phyloP scores from a whole-genome alignment of 208 protist species.

The Acanthamoeba comandoni region DNA sequence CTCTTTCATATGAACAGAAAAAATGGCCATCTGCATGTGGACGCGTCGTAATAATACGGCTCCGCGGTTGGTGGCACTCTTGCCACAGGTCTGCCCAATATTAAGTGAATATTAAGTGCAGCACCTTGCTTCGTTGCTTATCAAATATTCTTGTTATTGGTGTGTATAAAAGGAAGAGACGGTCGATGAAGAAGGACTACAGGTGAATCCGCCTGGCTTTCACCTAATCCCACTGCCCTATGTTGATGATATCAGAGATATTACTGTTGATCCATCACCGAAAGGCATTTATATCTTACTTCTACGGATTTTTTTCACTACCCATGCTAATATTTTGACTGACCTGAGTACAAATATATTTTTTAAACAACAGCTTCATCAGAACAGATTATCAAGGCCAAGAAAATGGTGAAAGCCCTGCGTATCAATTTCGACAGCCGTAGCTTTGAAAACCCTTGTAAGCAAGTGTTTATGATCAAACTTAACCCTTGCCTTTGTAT shows the following conservation, averaged over 20 bases:
- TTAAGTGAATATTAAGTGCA: not conserved
- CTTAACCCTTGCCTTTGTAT: slow-evolving; percentile 9
- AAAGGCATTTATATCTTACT: not conserved
- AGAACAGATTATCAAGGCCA: slow-evolving; percentile 78
- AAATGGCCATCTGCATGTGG: slow-evolving; percentile 77
- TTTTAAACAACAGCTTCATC: slow-evolving; percentile 9
- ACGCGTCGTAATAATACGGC: slow-evolving; percentile 1
- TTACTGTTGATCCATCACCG: slow-evolving; percentile 2
- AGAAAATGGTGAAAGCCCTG: slow-evolving; percentile 77
- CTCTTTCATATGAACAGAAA: no score
- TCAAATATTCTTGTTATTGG: slow-evolving; percentile 1
- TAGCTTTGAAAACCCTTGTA: slow-evolving; percentile 81
- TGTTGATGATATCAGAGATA: slow-evolving; percentile 80
- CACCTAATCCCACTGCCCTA: slow-evolving; percentile 80
- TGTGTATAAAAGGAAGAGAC: not conserved
- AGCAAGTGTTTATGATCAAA: not conserved
- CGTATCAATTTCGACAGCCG: slow-evolving; percentile 79
- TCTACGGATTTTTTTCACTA: not conserved
- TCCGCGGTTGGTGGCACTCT: slow-evolving; percentile 77
- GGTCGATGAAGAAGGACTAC: slow-evolving; percentile 65
- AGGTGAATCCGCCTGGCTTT: slow-evolving; percentile 74
- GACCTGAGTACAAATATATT: not conserved
- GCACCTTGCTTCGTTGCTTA: no score
- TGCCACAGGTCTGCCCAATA: slow-evolving; percentile 74
- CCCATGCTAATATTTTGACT: not conserved